Percentiles rank a stretch among this genome's conserved stretches.
phyloP scores from a whole-genome alignment of 257 asterid genomes.

The Scutellaria galericulata region DNA sequence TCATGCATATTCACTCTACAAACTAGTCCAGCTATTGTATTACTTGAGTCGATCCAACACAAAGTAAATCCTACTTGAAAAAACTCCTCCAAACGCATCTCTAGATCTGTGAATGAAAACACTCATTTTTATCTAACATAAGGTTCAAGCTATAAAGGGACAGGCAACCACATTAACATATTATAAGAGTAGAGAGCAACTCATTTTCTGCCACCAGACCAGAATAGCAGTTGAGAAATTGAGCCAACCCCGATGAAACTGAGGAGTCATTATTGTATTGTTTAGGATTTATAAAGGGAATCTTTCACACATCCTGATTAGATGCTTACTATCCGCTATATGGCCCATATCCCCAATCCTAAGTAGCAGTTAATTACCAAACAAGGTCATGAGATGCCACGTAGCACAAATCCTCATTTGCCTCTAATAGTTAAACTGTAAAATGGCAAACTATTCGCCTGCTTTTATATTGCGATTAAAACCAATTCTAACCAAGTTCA shows the following conservation, averaged over 20 bases:
- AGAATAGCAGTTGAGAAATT: background rate
- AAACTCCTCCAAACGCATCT: background rate
- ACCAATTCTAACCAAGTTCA: background rate
- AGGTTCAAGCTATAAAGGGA: slow-evolving; percentile 9
- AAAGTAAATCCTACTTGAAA: slow-evolving; percentile 1
- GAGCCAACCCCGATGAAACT: background rate
- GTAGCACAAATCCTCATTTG: background rate
- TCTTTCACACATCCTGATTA: too few relatives aligned
- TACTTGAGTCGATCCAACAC: background rate
- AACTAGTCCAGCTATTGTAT: background rate
- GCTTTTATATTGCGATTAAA: background rate
- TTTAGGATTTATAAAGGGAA: too few relatives aligned
- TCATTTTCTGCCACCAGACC: slow-evolving; percentile 13
- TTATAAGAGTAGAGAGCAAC: background rate
- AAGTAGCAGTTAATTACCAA: background rate
- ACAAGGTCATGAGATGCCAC: slow-evolving; percentile 1
- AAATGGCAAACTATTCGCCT: background rate
- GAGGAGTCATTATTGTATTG: too few relatives aligned
- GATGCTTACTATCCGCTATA: too few relatives aligned
- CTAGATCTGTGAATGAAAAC: background rate
- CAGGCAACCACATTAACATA: background rate
- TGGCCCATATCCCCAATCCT: background rate
- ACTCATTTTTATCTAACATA: background rate
- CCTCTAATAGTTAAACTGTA: slow-evolving; percentile 1
- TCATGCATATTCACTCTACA: background rate